Conservation (phyloP, 192 early-diverging fungal species). For the Linnemannia zychae region DNA sequence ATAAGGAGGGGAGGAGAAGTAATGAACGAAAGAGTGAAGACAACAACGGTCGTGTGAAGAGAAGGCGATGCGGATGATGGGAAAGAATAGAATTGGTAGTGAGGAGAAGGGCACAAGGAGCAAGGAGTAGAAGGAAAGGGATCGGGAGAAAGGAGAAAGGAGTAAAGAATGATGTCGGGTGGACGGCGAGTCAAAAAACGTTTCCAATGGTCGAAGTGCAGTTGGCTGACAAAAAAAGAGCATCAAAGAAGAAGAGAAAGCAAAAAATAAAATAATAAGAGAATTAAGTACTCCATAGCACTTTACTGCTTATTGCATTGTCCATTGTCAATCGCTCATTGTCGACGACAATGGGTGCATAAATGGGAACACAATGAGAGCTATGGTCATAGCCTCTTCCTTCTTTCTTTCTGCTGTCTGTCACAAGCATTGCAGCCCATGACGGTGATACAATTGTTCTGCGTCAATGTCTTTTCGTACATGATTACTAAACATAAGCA, state of each 20-base stretch:
- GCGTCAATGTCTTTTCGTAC: background rate
- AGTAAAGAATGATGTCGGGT: background rate
- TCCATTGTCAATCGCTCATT: background rate
- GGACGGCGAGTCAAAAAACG: background rate
- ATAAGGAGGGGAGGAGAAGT: too few species aligned
- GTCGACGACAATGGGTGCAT: background rate
- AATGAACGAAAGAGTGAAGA: too few species aligned
- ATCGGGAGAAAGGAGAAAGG: background rate
- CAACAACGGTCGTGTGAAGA: too few species aligned
- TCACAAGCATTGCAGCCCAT: background rate
- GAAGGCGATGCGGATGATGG: too few species aligned
- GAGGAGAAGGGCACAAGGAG: background rate
- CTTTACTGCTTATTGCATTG: background rate
- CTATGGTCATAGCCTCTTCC: background rate
- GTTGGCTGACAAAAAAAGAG: background rate
- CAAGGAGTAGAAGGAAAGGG: background rate
- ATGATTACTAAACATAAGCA: background rate
- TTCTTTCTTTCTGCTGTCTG: background rate
- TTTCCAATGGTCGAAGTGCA: background rate
- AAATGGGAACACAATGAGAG: conserved; percentile 3
- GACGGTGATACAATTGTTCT: background rate
- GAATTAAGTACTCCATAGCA: background rate
- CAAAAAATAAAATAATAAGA: background rate
- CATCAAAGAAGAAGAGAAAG: background rate
- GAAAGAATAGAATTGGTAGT: background rate